Conservation (phyloP, 139 green algal genomes). For the Tetraselmis striata region DNA sequence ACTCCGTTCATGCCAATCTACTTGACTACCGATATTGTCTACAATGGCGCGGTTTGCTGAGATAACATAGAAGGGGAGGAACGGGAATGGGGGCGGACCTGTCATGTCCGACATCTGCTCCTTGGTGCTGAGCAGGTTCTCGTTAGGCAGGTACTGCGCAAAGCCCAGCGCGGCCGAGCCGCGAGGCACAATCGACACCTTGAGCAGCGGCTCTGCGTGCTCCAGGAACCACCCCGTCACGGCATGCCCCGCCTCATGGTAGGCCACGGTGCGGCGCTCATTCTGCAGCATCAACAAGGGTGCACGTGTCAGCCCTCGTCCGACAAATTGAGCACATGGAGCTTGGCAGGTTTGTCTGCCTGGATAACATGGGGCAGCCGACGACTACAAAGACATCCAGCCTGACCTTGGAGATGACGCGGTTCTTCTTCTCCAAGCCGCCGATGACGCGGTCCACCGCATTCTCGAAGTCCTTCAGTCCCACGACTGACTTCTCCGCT, state of each 20-base stretch:
- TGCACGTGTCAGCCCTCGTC: too few relatives aligned
- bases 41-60: too few relatives aligned
- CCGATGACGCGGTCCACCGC: slow-evolving; percentile 96
- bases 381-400: too few relatives aligned
- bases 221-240: slow-evolving; percentile 97
- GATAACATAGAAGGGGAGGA: too few relatives aligned
- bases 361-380: too few relatives aligned
- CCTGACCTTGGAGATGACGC: slow-evolving; percentile 71
- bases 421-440: slow-evolving; percentile 98
- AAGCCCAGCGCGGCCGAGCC: slow-evolving; percentile 93
- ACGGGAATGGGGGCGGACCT: too few relatives aligned
- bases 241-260: slow-evolving; percentile 92
- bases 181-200: slow-evolving; percentile 97
- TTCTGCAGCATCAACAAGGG: slow-evolving; percentile 58
- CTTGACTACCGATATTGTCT: too few relatives aligned
- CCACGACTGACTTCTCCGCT: slow-evolving; percentile 43
- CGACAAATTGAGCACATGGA: too few relatives aligned
- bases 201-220: slow-evolving; percentile 95
- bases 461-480: slow-evolving; percentile 87
- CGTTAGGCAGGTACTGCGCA: slow-evolving; percentile 98
- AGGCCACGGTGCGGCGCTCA: slow-evolving; percentile 94
- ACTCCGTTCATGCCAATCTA: too few relatives aligned
- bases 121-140: slow-evolving; percentile 94
- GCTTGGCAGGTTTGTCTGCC: too few relatives aligned
- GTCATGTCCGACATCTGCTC: slow-evolving; percentile 89